A percentile compares a stretch with the other conserved stretches of the same genome.
Conservation (phyloP, 225 moss, liverwort and hornwort genomes). For the Physcomitrellopsis africana region DNA sequence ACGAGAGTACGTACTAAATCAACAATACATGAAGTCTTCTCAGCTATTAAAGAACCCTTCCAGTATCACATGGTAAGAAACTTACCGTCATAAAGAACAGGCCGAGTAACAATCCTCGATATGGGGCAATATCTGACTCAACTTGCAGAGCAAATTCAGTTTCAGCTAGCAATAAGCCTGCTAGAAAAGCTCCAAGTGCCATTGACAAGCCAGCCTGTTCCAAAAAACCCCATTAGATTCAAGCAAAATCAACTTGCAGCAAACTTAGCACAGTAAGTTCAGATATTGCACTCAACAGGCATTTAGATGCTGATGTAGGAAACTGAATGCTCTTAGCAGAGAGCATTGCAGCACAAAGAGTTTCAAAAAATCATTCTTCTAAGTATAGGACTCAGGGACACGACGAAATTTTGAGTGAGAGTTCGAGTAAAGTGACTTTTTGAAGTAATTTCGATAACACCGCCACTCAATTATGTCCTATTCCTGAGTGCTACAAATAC, state of each 20-base stretch:
- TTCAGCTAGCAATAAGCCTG: slow-evolving; percentile 87
- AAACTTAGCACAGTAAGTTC: slow-evolving; percentile 15
- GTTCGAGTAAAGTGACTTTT: too few species aligned
- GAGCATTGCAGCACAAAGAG: not conserved
- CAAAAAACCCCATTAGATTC: slow-evolving; percentile 16
- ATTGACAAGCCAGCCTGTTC: slow-evolving; percentile 94
- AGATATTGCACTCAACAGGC: slow-evolving; percentile 11
- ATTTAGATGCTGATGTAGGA: slow-evolving; percentile 7
- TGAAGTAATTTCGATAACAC: too few species aligned
- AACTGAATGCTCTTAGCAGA: slow-evolving; percentile 3
- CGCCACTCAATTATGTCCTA: too few species aligned
- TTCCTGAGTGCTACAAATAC: too few species aligned
- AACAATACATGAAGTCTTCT: not conserved
- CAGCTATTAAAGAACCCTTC: not conserved
- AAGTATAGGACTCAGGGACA: too few species aligned
- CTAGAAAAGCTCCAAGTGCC: slow-evolving; percentile 96
- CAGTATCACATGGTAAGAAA: not conserved
- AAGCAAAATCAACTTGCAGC: slow-evolving; percentile 11
- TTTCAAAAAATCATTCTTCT: not conserved
- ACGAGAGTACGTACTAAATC: not conserved
- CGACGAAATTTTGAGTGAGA: too few species aligned
- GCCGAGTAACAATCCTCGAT: slow-evolving; percentile 92
- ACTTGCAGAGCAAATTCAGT: slow-evolving; percentile 97
- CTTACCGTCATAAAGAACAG: slow-evolving; percentile 97
- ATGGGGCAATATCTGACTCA: slow-evolving; percentile 97